Conservation (phyloP, 805 yeast species). For the Cyberlindnera petersonii region DNA sequence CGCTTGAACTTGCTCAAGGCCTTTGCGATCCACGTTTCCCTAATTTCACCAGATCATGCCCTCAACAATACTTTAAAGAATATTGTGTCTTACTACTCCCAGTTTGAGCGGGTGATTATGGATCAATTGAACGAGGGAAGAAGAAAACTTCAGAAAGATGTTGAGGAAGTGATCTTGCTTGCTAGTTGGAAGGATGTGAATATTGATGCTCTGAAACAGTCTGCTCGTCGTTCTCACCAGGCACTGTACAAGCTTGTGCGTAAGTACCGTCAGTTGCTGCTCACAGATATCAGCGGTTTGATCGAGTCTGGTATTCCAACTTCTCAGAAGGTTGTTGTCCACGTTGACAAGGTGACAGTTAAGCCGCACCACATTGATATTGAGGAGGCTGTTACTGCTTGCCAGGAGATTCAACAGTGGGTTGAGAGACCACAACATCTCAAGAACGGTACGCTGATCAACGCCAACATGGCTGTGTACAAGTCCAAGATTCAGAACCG, state of each 20-base stretch:
- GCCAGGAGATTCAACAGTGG: conserved; percentile 44
- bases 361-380: conserved; percentile 13
- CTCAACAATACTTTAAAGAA: conserved; percentile 47
- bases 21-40: conserved; percentile 51
- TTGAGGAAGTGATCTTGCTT: conserved; percentile 76
- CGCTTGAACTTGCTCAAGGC: conserved; percentile 62
- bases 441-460: conserved; percentile 45
- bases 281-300: conserved; percentile 45
- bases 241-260: conserved; percentile 77
- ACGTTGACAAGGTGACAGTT: conserved; percentile 7
- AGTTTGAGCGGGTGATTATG: conserved; percentile 51
- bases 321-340: conserved; percentile 16
- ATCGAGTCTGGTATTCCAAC: conserved; percentile 59
- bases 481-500: conserved; percentile 32
- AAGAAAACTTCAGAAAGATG: conserved; percentile 66
- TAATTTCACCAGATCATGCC: conserved; percentile 28
- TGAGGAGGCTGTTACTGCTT: conserved; percentile 6
- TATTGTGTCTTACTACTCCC: conserved; percentile 60
- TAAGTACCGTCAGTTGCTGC: conserved; percentile 66
- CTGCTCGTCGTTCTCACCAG: conserved; percentile 86
- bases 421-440: conserved; percentile 52
- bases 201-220: conserved; percentile 87
- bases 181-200: conserved; percentile 99
- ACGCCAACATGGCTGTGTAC: conserved; percentile 53
- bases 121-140: conserved; percentile 43